Evolutionary conservation across 108 stramenopile genomes (phyloP).

Genomic region (Licmophora abbreviata): DNA sequence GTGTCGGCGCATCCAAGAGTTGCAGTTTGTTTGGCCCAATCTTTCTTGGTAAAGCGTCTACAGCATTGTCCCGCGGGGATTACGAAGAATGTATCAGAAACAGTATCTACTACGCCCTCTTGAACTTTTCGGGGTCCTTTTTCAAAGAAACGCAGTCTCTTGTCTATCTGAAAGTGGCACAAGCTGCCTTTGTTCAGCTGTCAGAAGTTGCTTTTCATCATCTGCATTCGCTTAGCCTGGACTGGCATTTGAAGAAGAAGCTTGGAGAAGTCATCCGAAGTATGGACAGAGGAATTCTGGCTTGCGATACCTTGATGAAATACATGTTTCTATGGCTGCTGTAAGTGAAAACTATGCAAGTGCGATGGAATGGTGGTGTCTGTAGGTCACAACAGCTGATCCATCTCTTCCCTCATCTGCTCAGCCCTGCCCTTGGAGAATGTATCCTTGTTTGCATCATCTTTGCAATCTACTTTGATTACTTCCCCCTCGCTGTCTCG

Average conservation of each 20-base stretch:
- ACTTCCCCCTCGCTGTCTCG: conserved; percentile 65
- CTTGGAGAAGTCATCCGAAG: conserved; percentile 88
- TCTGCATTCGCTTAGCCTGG: conserved; percentile 80
- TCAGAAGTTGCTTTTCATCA: conserved; percentile 84
- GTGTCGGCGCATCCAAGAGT: conserved; percentile 76
- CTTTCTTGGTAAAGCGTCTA: conserved; percentile 81
- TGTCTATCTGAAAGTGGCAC: conserved; percentile 92
- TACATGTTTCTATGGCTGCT: conserved; percentile 91
- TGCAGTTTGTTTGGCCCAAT: conserved; percentile 78
- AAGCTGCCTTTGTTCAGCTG: conserved; percentile 94
- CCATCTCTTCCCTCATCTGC: no score
- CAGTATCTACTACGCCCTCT: conserved; percentile 43
- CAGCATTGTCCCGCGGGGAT: conserved; percentile 68
- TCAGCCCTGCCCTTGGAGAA: conserved; percentile 87
- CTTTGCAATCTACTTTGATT: conserved; percentile 83
- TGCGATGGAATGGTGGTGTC: no score
- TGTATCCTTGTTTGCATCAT: conserved; percentile 84
- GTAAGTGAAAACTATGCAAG: no score
- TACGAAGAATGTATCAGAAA: conserved; percentile 46
- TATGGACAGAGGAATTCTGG: conserved; percentile 90
- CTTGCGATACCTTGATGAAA: conserved; percentile 84
- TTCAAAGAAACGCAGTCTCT: conserved; percentile 89
- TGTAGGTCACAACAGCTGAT: no score
- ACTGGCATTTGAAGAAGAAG: conserved; percentile 95
- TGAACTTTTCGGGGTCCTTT: conserved; percentile 56